Evolutionary conservation across 768 basidiomycete species (phyloP), one percentile per base, ranked within the genome.

Genomic region (Filobasidium floriforme): DNA sequence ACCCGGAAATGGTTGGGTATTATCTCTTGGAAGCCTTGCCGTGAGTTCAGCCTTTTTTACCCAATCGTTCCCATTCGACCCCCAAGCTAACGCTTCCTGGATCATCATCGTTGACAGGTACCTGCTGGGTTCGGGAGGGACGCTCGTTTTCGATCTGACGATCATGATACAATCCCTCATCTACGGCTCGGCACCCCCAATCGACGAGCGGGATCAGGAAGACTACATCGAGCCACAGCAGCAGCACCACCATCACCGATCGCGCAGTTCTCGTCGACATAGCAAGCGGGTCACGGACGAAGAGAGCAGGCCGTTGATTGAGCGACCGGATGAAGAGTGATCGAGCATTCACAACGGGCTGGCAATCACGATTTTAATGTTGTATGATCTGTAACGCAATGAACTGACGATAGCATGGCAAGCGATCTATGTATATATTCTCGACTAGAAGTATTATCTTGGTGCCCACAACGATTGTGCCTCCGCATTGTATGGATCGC

Each of bases 81-180:
- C n/a, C n/a, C n/a, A n/a, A n/a, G n/a, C n/a, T n/a, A n/a, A n/a
- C n/a, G n/a, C n/a, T n/a, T n/a, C n/a, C n/a, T n/a, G n/a, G n/a
- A n/a, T n/a, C n/a, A n/a, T n/a, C n/a, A n/a, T n/a, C n/a, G n/a
- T 37, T 9, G 32, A 26, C 29, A 77, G 76, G 60, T 97, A 92
- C 75, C 82, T 98, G 0, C 80, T 98, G 1, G 94, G 94, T 41
- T 92, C 90, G 66, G 92, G 85, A 46, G 96, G 96, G 1, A 97
- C 94, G 0, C 84, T 98, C 19, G 79, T 91, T 70, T 98, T 97
- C 76, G 96, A 99, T 76, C 80, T 97, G 40, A 88, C 88, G 6
- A 97, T 99, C 74, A 87, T 98, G 62, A 77, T 83, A 11, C 96
- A 99, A 79, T 87, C 87, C 24, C 83, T 88, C 72, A 80, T 92